These are phyloP conservation scores for Fusarium armeniacum DNA, from an alignment of 2,329 filamentous ascomycete species.

Conservation along the genomic window DNA sequence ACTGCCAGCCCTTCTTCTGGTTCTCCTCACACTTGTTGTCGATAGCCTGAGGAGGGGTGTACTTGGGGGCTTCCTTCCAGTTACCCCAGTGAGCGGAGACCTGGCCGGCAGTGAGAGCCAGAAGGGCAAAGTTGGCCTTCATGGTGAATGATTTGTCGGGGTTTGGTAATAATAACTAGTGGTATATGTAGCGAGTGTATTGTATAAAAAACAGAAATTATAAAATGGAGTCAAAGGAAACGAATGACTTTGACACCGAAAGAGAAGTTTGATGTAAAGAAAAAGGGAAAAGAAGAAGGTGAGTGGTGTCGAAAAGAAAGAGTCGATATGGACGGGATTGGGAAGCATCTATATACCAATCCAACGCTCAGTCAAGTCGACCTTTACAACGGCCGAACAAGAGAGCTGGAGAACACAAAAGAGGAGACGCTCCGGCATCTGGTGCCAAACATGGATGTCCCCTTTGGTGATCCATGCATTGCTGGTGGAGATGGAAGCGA, in stretches of 20 bases:
- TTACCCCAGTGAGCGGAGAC: constrained; percentile 58
- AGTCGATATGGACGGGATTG: constrained; percentile 41
- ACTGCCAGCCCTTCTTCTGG: constrained; percentile 80
- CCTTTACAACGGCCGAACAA: background rate
- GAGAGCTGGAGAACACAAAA: constrained; percentile 38
- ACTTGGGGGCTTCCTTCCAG: constrained; percentile 60
- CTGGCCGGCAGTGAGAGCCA: constrained; percentile 66
- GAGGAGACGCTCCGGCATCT: constrained; percentile 44
- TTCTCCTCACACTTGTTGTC: constrained; percentile 82
- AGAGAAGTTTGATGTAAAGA: constrained; percentile 43
- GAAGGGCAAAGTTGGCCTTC: constrained; percentile 65
- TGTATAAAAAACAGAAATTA: constrained; percentile 47
- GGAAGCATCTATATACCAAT: constrained; percentile 51
- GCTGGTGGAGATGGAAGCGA: constrained; percentile 41
- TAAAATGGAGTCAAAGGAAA: constrained; percentile 62
- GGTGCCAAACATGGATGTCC: constrained; percentile 34
- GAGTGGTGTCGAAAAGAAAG: constrained; percentile 45
- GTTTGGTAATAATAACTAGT: constrained; percentile 39
- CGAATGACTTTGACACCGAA: constrained; percentile 68
- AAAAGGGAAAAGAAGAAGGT: constrained; percentile 50
- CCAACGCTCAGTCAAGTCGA: constrained; percentile 20
- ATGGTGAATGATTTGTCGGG: constrained; percentile 56
- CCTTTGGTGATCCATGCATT: constrained; percentile 37
- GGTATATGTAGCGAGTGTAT: constrained; percentile 43
- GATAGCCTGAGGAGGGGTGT: constrained; percentile 77